Evolutionary conservation across 2,329 filamentous ascomycete genomes (phyloP), one percentile per base, ranked within the genome.

Genomic region (Calonectria multiphialidica): DNA sequence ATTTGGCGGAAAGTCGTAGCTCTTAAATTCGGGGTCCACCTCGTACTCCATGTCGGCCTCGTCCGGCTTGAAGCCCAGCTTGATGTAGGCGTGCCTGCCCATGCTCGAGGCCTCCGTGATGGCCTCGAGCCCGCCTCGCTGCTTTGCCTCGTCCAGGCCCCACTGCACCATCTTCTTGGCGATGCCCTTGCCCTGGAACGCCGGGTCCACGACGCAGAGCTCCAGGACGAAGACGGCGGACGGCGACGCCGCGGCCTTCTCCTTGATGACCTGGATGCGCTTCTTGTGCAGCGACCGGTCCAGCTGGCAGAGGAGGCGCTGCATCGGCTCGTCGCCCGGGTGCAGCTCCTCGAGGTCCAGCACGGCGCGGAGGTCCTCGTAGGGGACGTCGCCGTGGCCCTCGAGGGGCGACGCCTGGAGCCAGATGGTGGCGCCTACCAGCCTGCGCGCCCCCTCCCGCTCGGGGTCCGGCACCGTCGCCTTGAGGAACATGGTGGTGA

Each of bases 341-440:
- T 87, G 85, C 15, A 87, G 69, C 1, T 75, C 78, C 10, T 83
- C 78, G 1, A 87, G 74, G 40, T 84, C 78, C 37, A 82, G 66
- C 0, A 66, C 76, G 8, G 70, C 63, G 65, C 73, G 76, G 3
- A 87, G 75, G 23, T 85, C 81, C 16, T 82, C 78, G 23, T 81
- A 68, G 1, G 82, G 84, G 28, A 70, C 73, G 30, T 87, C 85
- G 15, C 90, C 90, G 61, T 84, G 78, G 15, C 88, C 89, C 2
- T 84, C 81, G 0, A 90, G 84, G 8, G 83, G 79, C 0, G 89
- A 90, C 0, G 83, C 79, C 74, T 91, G 90, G 10, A 83, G 76
- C 90, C 90, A 92, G 68, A 90, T 87, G 3, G 90, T 88, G 33
- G 88, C 71, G 18, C 90, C 90, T 12, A 83, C 89, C n/a, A 90